Base-by-base conservation (phyloP, 176 grass and related monocot genomes). In the Pharus latifolius region DNA sequence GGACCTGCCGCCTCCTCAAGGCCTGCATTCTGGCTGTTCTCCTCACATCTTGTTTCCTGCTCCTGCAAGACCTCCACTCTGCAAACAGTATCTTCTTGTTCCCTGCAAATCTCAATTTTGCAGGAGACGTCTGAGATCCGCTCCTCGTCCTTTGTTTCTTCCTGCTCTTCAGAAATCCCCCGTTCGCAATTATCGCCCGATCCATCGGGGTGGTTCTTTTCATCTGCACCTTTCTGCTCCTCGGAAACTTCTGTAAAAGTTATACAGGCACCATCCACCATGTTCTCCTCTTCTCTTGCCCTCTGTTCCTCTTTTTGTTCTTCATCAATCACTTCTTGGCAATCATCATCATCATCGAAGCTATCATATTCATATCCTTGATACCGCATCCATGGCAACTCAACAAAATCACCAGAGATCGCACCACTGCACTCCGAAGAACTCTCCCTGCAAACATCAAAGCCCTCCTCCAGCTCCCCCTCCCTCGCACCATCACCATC, bases 311-410 rank as follows among this genome's bases (percentile, higher is more conserved):
- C 78, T 8, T 16, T 19, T 63, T 28, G 3, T 63, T 63, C 22
- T 28, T 30, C 32, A 63, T 3, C 10, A 22, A n/a, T 65, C 61
- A 38, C 61, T 29, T 38, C 6, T 5, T 38, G 4, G 35, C 35
- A 38, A n/a, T n/a, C n/a, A n/a, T n/a, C n/a, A n/a, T 58, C 78
- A 3, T 59, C 77, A 35, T 81, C 77, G 49, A 86, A 64, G 33
- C 70, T 81, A 65, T 86, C 83, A 14, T 70, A 69, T 7, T 76
- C 77, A 26, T 70, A 78, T 0, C 58, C 74, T 5, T 72, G 49
- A 31, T 84, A 86, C 56, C 50, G 76, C 49, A 65, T 71, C 83
- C 83, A 80, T 7, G 77, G 72, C 32, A 86, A 27, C 65, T 81
- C 82, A 2, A 72, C 65, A 48, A 67, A 75, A 48, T 34, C 33